Conservation (phyloP, 2,329 filamentous ascomycete species). For the Cercospora berteroae region DNA sequence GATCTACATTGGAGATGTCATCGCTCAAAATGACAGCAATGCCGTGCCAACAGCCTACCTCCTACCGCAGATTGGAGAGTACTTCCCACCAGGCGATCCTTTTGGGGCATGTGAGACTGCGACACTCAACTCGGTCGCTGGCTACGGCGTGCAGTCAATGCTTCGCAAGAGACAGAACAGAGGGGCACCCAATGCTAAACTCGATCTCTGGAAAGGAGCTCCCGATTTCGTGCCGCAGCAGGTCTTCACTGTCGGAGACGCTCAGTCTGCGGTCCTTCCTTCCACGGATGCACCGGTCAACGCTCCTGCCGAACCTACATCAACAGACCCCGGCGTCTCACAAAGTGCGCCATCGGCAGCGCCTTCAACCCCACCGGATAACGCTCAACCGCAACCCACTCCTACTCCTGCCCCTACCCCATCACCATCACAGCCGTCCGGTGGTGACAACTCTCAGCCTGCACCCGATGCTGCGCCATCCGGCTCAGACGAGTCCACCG, state of each 20-base stretch:
- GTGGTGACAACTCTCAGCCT: too few relatives aligned
- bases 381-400: too few relatives aligned
- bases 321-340: background rate
- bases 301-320: background rate
- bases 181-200: background rate
- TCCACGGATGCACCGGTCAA: background rate
- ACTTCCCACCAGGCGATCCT: slow-evolving; percentile 26
- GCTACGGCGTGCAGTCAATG: background rate
- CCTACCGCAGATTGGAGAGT: slow-evolving; percentile 22
- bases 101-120: slow-evolving; percentile 25
- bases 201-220: background rate
- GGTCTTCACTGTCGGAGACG: background rate
- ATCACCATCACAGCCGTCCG: too few relatives aligned
- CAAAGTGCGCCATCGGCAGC: background rate
- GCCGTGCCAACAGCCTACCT: background rate
- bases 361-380: background rate
- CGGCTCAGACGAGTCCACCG: background rate
- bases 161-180: background rate
- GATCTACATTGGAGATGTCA: slow-evolving; percentile 22
- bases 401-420: too few relatives aligned
- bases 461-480: too few relatives aligned
- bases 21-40: too few relatives aligned
- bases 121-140: background rate
- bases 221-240: background rate
- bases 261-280: too few relatives aligned